These are phyloP conservation scores for Malassezia vespertilionis DNA, from an alignment of 1,284 basidiomycete species.

Conservation along the genomic window DNA sequence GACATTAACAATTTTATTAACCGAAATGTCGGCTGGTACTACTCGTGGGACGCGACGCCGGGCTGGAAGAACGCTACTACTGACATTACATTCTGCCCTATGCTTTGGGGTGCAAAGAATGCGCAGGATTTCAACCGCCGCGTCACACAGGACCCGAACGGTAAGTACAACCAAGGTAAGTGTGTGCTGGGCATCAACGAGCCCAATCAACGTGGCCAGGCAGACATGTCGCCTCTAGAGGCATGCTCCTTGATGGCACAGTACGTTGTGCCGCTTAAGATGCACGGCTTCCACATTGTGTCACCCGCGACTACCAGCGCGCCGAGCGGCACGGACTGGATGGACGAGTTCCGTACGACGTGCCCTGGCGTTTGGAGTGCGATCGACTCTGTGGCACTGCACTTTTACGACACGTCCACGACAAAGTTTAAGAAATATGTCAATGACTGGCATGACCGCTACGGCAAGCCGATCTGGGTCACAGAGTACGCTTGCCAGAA, in stretches of 20 bases:
- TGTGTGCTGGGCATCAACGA: constrained; percentile 41
- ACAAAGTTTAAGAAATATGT: constrained; percentile 32
- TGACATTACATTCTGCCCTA: constrained; percentile 36
- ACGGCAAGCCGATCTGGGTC: constrained; percentile 34
- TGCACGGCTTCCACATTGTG: constrained; percentile 33
- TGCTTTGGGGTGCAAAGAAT: constrained; percentile 36
- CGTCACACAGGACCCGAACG: constrained; percentile 24
- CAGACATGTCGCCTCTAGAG: constrained; percentile 24
- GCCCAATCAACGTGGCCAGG: constrained; percentile 33
- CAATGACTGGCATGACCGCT: constrained; percentile 23
- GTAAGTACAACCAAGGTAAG: constrained; percentile 27
- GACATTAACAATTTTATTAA: constrained; percentile 26
- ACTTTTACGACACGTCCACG: constrained; percentile 32
- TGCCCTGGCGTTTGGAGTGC: constrained; percentile 28
- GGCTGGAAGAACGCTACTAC: constrained; percentile 24
- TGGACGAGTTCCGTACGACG: constrained; percentile 22
- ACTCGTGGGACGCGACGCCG: constrained; percentile 30
- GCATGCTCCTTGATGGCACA: constrained; percentile 31
- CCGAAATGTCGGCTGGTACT: constrained; percentile 31
- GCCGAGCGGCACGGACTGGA: constrained; percentile 28
- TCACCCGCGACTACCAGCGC: constrained; percentile 33
- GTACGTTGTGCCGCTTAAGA: constrained; percentile 29
- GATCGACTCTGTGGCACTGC: constrained; percentile 35
- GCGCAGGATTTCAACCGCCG: constrained; percentile 23
- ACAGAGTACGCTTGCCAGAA: constrained; percentile 37